Percentiles rank a stretch among this genome's conserved stretches.
Evolutionary conservation across 2,329 filamentous ascomycete genomes (phyloP).

Genomic region (Shiraia bambusicola): DNA sequence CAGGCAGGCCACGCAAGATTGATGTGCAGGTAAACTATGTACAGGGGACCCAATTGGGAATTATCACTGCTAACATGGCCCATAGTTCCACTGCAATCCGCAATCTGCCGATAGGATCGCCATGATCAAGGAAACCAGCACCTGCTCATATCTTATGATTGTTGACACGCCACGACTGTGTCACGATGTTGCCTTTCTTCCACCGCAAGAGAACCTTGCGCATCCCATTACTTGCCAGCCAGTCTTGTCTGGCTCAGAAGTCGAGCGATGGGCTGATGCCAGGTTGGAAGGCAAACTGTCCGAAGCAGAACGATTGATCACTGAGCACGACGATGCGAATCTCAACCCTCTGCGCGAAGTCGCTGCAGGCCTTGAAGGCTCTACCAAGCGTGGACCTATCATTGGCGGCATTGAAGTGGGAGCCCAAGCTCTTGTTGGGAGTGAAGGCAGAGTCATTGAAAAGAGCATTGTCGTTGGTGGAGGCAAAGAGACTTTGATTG

Average conservation of each 20-base stretch:
- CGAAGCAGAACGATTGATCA: slow-evolving; percentile 31
- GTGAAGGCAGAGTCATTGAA: slow-evolving; percentile 58
- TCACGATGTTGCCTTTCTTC: slow-evolving; percentile 81
- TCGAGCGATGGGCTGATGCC: slow-evolving; percentile 47
- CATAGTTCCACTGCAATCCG: slow-evolving; percentile 72
- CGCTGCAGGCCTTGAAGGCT: slow-evolving; percentile 29
- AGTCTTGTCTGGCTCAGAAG: slow-evolving; percentile 63
- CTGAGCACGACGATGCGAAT: slow-evolving; percentile 24
- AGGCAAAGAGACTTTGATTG: slow-evolving; percentile 57
- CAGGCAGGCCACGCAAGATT: slow-evolving; percentile 75
- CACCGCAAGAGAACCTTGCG: slow-evolving; percentile 73
- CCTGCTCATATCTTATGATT: slow-evolving; percentile 90
- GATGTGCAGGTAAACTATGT: slow-evolving; percentile 65
- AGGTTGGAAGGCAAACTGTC: slow-evolving; percentile 36
- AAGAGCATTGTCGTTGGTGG: slow-evolving; percentile 52
- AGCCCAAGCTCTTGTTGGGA: slow-evolving; percentile 57
- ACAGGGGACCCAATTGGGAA: slow-evolving; percentile 6
- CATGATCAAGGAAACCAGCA: slow-evolving; percentile 90
- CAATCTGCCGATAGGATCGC: slow-evolving; percentile 75
- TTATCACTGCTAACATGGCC: slow-evolving; percentile 5
- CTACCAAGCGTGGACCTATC: slow-evolving; percentile 44
- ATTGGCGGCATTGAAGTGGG: slow-evolving; percentile 63
- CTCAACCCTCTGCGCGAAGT: slow-evolving; percentile 40
- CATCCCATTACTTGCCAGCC: slow-evolving; percentile 76
- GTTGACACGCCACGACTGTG: slow-evolving; percentile 87